Base-by-base conservation (phyloP, 2,329 filamentous ascomycete genomes). In the Herpotrichia juniperi region DNA sequence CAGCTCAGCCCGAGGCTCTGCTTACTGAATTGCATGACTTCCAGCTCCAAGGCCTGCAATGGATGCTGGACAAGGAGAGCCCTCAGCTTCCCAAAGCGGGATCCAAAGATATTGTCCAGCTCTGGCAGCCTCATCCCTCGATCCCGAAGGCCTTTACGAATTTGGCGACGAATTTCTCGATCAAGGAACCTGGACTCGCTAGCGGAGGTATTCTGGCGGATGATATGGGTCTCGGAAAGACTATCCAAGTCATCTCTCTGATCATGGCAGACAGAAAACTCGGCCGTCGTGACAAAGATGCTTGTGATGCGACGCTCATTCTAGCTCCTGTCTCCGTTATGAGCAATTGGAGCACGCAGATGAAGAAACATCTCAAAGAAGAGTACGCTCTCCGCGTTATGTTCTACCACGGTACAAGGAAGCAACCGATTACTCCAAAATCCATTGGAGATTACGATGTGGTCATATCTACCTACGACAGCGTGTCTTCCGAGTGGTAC, bases 161-260 rank as follows among this genome's bases (percentile, higher is more conserved):
- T 71, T 80, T 90, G 58, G 90, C 87, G 53, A 93, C 86, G 0
- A 87, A 87, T 46, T 93, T 87, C 67, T 82, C 85, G 1, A 58
- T 73, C 9, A 85, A 82, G 8, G 73, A 81, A 1, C 91, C 91
- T 0, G 72, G 76, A 1, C 79, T 96, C 19, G 85, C 90, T 6
- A 90, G 86, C 44, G 92, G 92, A 16, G 92, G 92, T 26, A 92
- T 96, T 44, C 80, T 96, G 8, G 91, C 91, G 1, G 92, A 96
- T 69, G 92, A 96, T 64, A 96, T 96, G 93, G 92, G 92, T 3
- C 76, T 96, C 4, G 92, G 92, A 21, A 96, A 96, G 76, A 96
- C 92, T 0, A 80, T 96, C 8, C 89, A 96, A 68, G 83, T 92
- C 42, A 93, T 96, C 61, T 89, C 90, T 47, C 76, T 96, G 30